These are phyloP conservation scores for Gypsophila paniculata DNA, from an alignment of 179 eudicot species.

Conservation along the genomic window DNA sequence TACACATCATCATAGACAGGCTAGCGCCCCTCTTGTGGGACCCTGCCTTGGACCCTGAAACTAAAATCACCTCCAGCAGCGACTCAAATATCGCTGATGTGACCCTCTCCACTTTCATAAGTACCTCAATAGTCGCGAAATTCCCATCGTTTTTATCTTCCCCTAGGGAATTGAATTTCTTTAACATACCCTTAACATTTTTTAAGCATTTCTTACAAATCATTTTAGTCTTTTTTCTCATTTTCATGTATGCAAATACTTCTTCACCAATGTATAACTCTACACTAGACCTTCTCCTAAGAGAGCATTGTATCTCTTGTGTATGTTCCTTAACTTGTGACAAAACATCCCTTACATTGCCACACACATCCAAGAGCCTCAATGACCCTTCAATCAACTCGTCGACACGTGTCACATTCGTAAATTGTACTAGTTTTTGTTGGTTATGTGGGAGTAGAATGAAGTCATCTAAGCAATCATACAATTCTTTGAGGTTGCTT, in stretches of 20 bases:
- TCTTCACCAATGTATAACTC: conserved; percentile 23
- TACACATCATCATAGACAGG: conserved; percentile 28
- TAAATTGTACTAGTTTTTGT: conserved; percentile 25
- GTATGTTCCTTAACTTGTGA: conserved; percentile 26
- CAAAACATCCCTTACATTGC: conserved; percentile 30
- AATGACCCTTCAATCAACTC: conserved; percentile 33
- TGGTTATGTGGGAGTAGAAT: conserved; percentile 34
- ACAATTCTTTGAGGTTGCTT: conserved; percentile 33
- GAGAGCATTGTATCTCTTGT: conserved; percentile 27
- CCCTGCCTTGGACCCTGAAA: conserved; percentile 26
- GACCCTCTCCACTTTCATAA: conserved; percentile 30
- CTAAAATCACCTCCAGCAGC: conserved; percentile 24
- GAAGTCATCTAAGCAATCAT: conserved; percentile 30
- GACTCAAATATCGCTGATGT: conserved; percentile 32
- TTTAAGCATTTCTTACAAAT: conserved; percentile 24
- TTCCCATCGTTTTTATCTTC: conserved; percentile 10
- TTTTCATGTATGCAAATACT: conserved; percentile 23
- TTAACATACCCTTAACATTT: conserved; percentile 26
- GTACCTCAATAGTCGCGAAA: conserved; percentile 16
- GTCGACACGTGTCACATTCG: conserved; percentile 19
- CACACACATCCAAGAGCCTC: conserved; percentile 41
- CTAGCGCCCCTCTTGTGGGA: conserved; percentile 19
- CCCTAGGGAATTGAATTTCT: conserved; percentile 1
- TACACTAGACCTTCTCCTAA: conserved; percentile 31
- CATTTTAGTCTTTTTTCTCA: conserved; percentile 28